Percentiles rank a stretch among this genome's conserved stretches.
These are phyloP conservation scores for Cryptosporidium muris DNA, from an alignment of 169 alveolate genomes.

Conservation along the genomic window DNA sequence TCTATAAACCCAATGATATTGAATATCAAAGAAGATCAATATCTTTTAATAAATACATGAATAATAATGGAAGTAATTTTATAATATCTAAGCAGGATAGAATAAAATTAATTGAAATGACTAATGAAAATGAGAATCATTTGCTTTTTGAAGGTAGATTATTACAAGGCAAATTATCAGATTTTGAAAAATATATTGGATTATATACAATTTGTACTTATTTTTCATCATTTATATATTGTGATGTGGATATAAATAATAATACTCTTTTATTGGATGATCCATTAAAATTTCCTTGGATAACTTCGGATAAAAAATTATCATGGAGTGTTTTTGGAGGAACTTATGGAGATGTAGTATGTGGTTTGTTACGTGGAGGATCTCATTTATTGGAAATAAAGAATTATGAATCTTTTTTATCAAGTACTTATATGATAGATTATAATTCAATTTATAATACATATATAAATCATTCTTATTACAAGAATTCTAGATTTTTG, in stretches of 20 bases:
- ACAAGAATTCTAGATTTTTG: neutral
- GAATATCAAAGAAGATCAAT: too few species aligned
- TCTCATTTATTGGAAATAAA: neutral
- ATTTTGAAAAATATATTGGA: slow-evolving; percentile 20
- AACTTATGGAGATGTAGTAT: slow-evolving; percentile 41
- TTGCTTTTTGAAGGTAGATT: slow-evolving; percentile 3
- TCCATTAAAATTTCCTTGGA: slow-evolving; percentile 27
- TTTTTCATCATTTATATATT: slow-evolving; percentile 30
- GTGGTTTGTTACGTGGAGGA: slow-evolving; percentile 41
- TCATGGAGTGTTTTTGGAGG: slow-evolving; percentile 34
- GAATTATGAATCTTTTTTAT: neutral
- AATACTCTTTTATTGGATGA: neutral
- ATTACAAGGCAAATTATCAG: slow-evolving; percentile 13
- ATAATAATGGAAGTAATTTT: too few species aligned
- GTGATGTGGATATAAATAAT: slow-evolving; percentile 7
- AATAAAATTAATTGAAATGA: slow-evolving; percentile 5
- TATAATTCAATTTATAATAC: slow-evolving; percentile 1
- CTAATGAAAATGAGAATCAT: slow-evolving; percentile 19
- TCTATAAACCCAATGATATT: too few species aligned
- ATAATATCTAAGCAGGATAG: slow-evolving; percentile 15
- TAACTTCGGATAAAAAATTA: neutral
- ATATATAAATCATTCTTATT: slow-evolving; percentile 5
- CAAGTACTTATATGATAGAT: neutral
- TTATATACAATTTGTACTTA: slow-evolving; percentile 48
- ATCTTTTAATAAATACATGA: too few species aligned